Conservation (phyloP, 768 basidiomycete genomes). For the Dioszegia crocea region DNA sequence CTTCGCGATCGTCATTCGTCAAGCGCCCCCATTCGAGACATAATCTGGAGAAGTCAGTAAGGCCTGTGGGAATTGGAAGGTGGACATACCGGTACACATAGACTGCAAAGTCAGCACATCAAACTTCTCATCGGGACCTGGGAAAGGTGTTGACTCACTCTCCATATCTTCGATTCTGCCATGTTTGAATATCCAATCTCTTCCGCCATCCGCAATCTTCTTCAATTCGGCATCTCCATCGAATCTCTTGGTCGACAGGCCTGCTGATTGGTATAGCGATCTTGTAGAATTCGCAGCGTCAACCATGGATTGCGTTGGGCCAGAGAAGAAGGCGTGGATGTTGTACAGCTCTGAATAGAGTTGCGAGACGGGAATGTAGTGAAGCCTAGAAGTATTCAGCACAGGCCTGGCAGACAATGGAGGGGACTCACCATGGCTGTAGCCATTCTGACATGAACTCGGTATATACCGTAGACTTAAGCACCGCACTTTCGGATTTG, state of each 20-base stretch:
- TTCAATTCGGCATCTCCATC: slow-evolving; percentile 70
- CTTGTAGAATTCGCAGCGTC: slow-evolving; percentile 56
- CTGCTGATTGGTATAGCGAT: slow-evolving; percentile 40
- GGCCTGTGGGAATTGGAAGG: neutral
- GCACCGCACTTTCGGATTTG: slow-evolving; percentile 70
- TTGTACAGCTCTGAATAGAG: slow-evolving; percentile 91
- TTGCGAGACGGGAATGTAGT: slow-evolving; percentile 86
- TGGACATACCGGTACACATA: slow-evolving; percentile 6
- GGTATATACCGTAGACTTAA: slow-evolving; percentile 86
- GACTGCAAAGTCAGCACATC: slow-evolving; percentile 6
- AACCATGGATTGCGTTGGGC: slow-evolving; percentile 63
- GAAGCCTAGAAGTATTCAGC: slow-evolving; percentile 55
- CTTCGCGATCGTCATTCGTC: slow-evolving; percentile 75
- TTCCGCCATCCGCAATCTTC: slow-evolving; percentile 84
- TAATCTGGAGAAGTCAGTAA: slow-evolving; percentile 67
- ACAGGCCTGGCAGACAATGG: slow-evolving; percentile 25
- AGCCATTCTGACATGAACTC: slow-evolving; percentile 90
- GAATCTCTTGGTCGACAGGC: slow-evolving; percentile 44
- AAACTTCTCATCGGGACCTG: neutral
- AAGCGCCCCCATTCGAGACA: slow-evolving; percentile 84
- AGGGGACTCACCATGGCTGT: slow-evolving; percentile 65
- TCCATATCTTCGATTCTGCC: slow-evolving; percentile 87
- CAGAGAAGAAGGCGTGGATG: slow-evolving; percentile 87
- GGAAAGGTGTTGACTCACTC: slow-evolving; percentile 55
- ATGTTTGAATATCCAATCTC: slow-evolving; percentile 81